Base-by-base conservation (phyloP, 176 grass and related monocot genomes). In the Poa pratensis region DNA sequence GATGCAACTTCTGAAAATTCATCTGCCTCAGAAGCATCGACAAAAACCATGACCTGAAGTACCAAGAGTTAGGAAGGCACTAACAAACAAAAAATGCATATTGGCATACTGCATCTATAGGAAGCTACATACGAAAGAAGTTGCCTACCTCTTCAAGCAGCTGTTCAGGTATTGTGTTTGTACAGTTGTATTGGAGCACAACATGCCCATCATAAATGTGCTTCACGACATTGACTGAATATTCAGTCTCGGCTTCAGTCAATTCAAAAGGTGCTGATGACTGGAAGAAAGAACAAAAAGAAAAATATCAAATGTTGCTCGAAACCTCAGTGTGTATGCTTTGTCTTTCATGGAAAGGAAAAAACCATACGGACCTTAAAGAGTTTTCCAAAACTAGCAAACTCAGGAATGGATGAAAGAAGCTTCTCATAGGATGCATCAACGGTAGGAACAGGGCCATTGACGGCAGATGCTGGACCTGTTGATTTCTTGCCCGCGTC, bases 221-320 rank as follows among this genome's bases (percentile, higher is more conserved):
- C 82, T 99, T 99, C 42, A 99, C 94, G 46, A 88, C 97, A 89
- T 84, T 99, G 53, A 99, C 94, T 63, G 97, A 91, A 91, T 99
- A 99, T 89, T 99, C 97, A 63, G 97, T 99, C 75, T 96, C 97
- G 9, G 97, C 90, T 87, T 99, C 97, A 49, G 97, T 99, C 84
- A 99, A 89, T 91, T 99, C 97, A 82, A 96, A 71, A 73, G 97
- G 91, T 77, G 88, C 54, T 82, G 94, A 96, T 80, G 96, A 99
- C 96, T 99, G 86, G 39, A 91, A 90, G 49, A 81, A 62, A 72
- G 16, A 51, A 67, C 20, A n/a, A 78, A 49, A 67, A 15, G n/a
- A 76, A 14, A 85, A 58, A 72, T 5, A 82, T 78, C 23, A 72
- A 67, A 69, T 58, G 30, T 55, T 53, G 30, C 28, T 27, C 60